A percentile compares a stretch with the other conserved stretches of the same genome.
phyloP scores from a whole-genome alignment of 306 rosid genomes.

The Quercus suber region DNA sequence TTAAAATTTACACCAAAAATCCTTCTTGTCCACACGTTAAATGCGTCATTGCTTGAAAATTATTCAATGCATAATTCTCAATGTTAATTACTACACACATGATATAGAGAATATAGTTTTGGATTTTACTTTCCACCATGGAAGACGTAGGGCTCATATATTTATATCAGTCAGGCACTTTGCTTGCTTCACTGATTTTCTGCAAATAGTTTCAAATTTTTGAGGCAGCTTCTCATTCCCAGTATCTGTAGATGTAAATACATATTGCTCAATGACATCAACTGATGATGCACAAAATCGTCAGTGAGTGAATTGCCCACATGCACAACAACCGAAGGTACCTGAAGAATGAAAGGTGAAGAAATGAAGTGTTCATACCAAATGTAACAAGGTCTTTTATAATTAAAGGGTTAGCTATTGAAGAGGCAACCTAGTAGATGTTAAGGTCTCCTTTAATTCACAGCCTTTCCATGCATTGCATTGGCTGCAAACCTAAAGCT shows the following conservation, averaged over 20 bases:
- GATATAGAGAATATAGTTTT: background rate
- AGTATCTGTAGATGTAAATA: too few relatives aligned
- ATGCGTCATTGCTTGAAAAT: too few relatives aligned
- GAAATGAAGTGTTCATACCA: background rate
- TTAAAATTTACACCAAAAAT: too few relatives aligned
- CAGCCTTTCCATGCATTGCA: background rate
- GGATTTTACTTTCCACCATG: background rate
- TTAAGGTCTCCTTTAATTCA: background rate
- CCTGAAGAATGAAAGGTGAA: background rate
- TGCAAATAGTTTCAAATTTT: too few relatives aligned
- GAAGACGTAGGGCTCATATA: background rate
- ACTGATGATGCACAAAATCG: background rate
- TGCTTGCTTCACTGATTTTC: background rate
- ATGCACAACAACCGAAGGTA: background rate
- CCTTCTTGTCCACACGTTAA: too few relatives aligned
- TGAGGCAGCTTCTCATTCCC: too few relatives aligned
- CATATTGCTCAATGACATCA: too few relatives aligned
- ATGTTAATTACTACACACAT: too few relatives aligned
- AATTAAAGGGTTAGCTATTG: background rate
- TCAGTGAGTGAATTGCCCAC: background rate
- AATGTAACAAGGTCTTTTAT: background rate
- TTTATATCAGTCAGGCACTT: background rate
- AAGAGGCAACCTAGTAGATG: background rate
- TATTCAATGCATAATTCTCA: too few relatives aligned
- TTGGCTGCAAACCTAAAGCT: background rate